phyloP scores from a whole-genome alignment of 495 filamentous ascomycete genomes.

The Penicillium coffeae region DNA sequence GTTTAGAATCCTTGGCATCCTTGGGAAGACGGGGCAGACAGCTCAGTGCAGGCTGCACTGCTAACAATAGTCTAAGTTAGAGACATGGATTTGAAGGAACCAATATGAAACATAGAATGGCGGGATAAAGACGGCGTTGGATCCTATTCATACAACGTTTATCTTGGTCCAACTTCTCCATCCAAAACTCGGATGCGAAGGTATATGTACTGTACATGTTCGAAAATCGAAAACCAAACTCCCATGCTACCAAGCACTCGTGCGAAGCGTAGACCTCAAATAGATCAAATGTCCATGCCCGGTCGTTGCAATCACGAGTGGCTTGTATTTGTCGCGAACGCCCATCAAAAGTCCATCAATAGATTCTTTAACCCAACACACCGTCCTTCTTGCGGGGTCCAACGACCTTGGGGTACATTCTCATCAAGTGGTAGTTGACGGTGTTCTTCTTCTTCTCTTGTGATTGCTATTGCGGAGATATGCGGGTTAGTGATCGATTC shows the following conservation, averaged over 20 bases:
- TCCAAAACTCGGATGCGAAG: neutral
- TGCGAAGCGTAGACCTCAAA: too few relatives aligned
- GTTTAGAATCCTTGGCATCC: too few relatives aligned
- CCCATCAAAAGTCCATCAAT: neutral
- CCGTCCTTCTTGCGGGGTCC: conserved; percentile 68
- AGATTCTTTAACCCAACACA: conserved; percentile 27
- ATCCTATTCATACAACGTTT: neutral
- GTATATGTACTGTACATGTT: neutral
- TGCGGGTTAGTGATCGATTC: conserved; percentile 10
- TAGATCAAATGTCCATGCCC: too few relatives aligned
- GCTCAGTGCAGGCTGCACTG: too few relatives aligned
- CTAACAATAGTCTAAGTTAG: too few relatives aligned
- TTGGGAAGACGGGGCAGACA: too few relatives aligned
- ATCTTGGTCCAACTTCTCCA: neutral
- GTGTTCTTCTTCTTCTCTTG: conserved; percentile 68
- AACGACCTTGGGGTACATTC: conserved; percentile 78
- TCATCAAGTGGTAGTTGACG: conserved; percentile 91
- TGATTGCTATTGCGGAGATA: conserved; percentile 49
- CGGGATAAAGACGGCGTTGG: neutral
- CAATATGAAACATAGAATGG: too few relatives aligned
- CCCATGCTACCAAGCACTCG: neutral
- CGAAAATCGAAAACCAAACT: neutral
- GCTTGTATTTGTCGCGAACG: neutral
- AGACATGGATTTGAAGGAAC: too few relatives aligned
- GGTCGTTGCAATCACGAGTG: too few relatives aligned